phyloP scores from a whole-genome alignment of 148 eudicot genomes.

The Gaultheria prostrata region DNA sequence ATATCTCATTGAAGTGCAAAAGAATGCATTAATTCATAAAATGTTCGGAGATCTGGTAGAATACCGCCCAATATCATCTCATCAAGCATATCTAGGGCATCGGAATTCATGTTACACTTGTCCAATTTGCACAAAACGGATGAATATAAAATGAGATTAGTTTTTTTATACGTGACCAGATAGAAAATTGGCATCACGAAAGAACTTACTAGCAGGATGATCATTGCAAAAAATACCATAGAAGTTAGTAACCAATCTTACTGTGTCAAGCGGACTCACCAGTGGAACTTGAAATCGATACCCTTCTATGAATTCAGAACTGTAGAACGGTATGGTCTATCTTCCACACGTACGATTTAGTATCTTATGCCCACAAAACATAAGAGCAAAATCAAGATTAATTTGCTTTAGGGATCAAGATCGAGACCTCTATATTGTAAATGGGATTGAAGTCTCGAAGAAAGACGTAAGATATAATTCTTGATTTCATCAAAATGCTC shows the following conservation, averaged over 20 bases:
- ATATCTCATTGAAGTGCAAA: conserved; percentile 70
- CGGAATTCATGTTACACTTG: conserved; percentile 63
- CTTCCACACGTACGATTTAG: too few species aligned
- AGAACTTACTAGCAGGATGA: conserved; percentile 62
- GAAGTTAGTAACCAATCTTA: conserved; percentile 59
- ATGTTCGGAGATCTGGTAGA: conserved; percentile 74
- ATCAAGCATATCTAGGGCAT: conserved; percentile 49
- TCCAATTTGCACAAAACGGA: conserved; percentile 71
- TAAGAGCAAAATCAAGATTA: too few species aligned
- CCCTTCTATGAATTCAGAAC: too few species aligned
- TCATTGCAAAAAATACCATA: conserved; percentile 62
- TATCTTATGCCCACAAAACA: too few species aligned
- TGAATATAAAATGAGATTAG: conserved; percentile 51
- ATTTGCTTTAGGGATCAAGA: too few species aligned
- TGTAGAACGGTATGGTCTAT: too few species aligned
- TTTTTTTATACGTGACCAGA: conserved; percentile 48
- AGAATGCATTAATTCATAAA: conserved; percentile 80
- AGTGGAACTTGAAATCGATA: too few species aligned
- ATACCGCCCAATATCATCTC: conserved; percentile 62
- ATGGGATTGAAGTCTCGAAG: too few species aligned
- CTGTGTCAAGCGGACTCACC: too few species aligned
- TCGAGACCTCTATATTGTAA: too few species aligned
- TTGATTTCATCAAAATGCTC: too few species aligned
- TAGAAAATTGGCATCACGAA: conserved; percentile 41
- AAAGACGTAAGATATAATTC: neutral